phyloP scores from a whole-genome alignment of 768 basidiomycete genomes.

The Mycena sanguinolenta region DNA sequence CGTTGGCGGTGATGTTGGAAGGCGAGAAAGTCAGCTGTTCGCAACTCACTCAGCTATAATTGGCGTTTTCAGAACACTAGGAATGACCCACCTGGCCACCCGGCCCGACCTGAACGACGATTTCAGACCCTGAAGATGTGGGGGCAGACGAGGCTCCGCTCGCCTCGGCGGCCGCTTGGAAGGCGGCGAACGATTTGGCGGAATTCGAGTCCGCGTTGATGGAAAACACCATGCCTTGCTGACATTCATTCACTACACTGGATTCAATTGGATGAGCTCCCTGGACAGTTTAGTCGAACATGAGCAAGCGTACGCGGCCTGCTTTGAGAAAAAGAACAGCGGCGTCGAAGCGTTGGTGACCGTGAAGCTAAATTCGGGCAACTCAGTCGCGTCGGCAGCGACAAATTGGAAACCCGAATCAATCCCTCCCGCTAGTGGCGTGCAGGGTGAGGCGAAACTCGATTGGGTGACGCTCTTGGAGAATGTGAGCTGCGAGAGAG shows the following conservation, averaged over 20 bases:
- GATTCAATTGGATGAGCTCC: background rate
- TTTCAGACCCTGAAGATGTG: background rate
- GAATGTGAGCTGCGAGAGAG: too few species aligned
- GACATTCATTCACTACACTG: background rate
- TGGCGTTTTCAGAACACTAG: background rate
- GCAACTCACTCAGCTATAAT: background rate
- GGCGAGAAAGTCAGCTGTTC: slow-evolving; percentile 55
- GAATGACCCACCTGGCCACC: slow-evolving; percentile 45
- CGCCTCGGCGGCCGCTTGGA: slow-evolving; percentile 17
- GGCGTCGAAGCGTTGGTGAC: background rate
- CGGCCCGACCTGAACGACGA: slow-evolving; percentile 43
- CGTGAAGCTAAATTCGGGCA: background rate
- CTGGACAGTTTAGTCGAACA: background rate
- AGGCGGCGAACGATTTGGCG: slow-evolving; percentile 14
- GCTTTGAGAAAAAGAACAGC: background rate
- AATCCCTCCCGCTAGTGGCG: background rate
- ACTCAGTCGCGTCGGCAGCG: background rate
- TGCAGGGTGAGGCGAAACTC: background rate
- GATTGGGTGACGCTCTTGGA: background rate
- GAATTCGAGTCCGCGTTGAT: slow-evolving; percentile 9
- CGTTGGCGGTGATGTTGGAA: slow-evolving; percentile 44
- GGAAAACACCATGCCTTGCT: slow-evolving; percentile 12
- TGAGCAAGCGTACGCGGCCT: background rate
- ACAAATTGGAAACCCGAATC: background rate
- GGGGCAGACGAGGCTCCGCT: background rate